Evolutionary conservation across 2,329 filamentous ascomycete genomes (phyloP).

Genomic region (Coniochaeta ligniaria): DNA sequence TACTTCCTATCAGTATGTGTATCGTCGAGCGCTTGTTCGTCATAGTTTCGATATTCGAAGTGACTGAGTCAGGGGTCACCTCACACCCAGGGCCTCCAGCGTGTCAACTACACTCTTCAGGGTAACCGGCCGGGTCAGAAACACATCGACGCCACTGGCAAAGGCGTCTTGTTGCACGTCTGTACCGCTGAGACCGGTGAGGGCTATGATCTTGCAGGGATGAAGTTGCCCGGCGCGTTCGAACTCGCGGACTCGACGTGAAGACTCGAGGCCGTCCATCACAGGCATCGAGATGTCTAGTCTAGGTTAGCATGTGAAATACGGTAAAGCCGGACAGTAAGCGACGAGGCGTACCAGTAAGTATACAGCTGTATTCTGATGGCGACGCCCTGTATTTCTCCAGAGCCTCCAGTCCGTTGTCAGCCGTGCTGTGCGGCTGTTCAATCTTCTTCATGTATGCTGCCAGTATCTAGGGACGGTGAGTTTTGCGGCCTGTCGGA

Average conservation of each 20-base stretch:
- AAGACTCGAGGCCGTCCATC: slow-evolving; percentile 45
- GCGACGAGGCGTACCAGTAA: slow-evolving; percentile 20
- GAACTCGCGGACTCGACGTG: slow-evolving; percentile 39
- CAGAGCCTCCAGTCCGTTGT: slow-evolving; percentile 26
- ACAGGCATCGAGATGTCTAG: slow-evolving; percentile 50
- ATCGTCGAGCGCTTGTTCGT: not conserved
- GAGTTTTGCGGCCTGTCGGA: not conserved
- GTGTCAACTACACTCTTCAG: slow-evolving; percentile 20
- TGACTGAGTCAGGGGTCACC: not conserved
- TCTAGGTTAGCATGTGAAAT: not conserved
- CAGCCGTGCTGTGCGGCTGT: slow-evolving; percentile 19
- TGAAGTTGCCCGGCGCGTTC: slow-evolving; percentile 34
- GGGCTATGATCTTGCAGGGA: slow-evolving; percentile 39
- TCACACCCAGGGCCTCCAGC: not conserved
- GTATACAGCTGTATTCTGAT: slow-evolving; percentile 18
- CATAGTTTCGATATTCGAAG: not conserved
- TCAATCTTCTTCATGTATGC: slow-evolving; percentile 27
- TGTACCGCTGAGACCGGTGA: slow-evolving; percentile 44
- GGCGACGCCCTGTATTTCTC: slow-evolving; percentile 18
- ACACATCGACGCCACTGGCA: slow-evolving; percentile 44
- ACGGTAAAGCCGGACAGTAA: not conserved
- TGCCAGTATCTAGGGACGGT: slow-evolving; percentile 17
- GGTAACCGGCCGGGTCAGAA: slow-evolving; percentile 46
- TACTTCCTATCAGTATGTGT: not conserved
- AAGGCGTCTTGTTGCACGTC: slow-evolving; percentile 45